A percentile compares a stretch with the other conserved stretches of the same genome.
Conservation (phyloP, 768 basidiomycete species). For the Pleurotus citrinopileatus region DNA sequence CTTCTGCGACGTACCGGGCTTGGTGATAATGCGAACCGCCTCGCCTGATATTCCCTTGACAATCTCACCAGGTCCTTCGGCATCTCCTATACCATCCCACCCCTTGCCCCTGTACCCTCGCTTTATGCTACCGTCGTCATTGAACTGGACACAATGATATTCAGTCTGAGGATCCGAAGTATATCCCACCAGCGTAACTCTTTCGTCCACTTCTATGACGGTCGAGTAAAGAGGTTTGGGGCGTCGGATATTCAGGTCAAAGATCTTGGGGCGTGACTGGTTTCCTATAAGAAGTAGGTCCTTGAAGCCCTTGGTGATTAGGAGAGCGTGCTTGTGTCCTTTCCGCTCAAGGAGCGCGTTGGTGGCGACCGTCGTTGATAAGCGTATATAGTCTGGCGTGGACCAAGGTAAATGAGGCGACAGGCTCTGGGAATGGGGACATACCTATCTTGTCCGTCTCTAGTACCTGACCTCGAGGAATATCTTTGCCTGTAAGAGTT, state of each 20-base stretch:
- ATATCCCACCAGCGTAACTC: slow-evolving; percentile 92
- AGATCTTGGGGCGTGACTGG: slow-evolving; percentile 92
- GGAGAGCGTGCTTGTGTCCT: slow-evolving; percentile 85
- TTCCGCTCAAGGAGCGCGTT: slow-evolving; percentile 95
- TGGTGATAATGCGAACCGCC: slow-evolving; percentile 78
- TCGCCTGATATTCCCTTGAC: slow-evolving; percentile 85
- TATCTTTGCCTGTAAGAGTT: slow-evolving; percentile 62
- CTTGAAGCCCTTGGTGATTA: slow-evolving; percentile 90
- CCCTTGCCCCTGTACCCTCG: slow-evolving; percentile 76
- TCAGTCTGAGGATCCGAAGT: slow-evolving; percentile 85
- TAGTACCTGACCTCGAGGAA: slow-evolving; percentile 64
- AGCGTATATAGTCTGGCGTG: slow-evolving; percentile 88
- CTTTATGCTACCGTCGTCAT: slow-evolving; percentile 62
- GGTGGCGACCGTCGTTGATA: slow-evolving; percentile 94
- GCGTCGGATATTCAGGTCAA: slow-evolving; percentile 88
- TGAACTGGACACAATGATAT: slow-evolving; percentile 73
- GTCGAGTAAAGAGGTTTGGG: slow-evolving; percentile 71
- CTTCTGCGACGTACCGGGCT: slow-evolving; percentile 47
- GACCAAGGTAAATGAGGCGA: background rate
- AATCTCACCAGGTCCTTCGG: slow-evolving; percentile 79
- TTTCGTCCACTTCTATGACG: slow-evolving; percentile 81
- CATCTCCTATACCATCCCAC: slow-evolving; percentile 67
- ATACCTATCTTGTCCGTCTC: slow-evolving; percentile 80
- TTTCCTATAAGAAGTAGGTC: slow-evolving; percentile 93
- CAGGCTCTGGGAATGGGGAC: slow-evolving; percentile 17